Evolutionary conservation across 176 grass and related monocot species (phyloP).

Genomic region (Chrysopogon serrulatus): DNA sequence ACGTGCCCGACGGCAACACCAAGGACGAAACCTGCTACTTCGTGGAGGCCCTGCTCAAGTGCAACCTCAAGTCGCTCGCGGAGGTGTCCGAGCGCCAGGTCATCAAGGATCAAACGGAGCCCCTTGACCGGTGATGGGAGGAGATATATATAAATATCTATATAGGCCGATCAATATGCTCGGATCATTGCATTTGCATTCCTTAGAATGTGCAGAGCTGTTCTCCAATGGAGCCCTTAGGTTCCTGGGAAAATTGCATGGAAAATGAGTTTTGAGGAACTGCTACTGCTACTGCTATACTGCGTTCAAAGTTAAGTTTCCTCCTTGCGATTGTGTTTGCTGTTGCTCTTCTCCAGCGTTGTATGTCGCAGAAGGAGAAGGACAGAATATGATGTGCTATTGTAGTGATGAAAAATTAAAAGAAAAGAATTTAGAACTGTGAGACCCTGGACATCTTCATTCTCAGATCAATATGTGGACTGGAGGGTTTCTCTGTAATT

Average conservation of each 20-base stretch:
- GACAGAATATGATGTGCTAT: slow-evolving; percentile 10
- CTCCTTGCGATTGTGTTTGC: slow-evolving; percentile 13
- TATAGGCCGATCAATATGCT: background rate
- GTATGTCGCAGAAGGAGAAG: background rate
- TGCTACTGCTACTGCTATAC: slow-evolving; percentile 6
- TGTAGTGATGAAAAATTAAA: slow-evolving; percentile 33
- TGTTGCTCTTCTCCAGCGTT: slow-evolving; percentile 21
- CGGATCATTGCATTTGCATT: background rate
- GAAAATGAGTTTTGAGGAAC: slow-evolving; percentile 20
- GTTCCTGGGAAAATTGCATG: slow-evolving; percentile 29
- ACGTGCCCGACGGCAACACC: slow-evolving; percentile 86
- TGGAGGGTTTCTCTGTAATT: slow-evolving; percentile 25
- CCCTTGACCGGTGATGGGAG: slow-evolving; percentile 41
- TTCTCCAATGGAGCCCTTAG: slow-evolving; percentile 36
- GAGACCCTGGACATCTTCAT: background rate
- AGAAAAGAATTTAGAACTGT: background rate
- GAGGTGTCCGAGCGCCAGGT: slow-evolving; percentile 77
- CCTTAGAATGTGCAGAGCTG: slow-evolving; percentile 32
- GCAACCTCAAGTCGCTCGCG: slow-evolving; percentile 94
- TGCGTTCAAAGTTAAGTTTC: background rate
- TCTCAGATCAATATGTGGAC: slow-evolving; percentile 4
- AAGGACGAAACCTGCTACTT: slow-evolving; percentile 94
- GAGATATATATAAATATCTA: background rate
- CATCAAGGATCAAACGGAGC: slow-evolving; percentile 54
- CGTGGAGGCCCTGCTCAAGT: slow-evolving; percentile 83